A percentile compares a stretch with the other conserved stretches of the same genome.
These are phyloP conservation scores for Scenedesmus sp. DNA, from an alignment of 163 green algal species.

Conservation along the genomic window DNA sequence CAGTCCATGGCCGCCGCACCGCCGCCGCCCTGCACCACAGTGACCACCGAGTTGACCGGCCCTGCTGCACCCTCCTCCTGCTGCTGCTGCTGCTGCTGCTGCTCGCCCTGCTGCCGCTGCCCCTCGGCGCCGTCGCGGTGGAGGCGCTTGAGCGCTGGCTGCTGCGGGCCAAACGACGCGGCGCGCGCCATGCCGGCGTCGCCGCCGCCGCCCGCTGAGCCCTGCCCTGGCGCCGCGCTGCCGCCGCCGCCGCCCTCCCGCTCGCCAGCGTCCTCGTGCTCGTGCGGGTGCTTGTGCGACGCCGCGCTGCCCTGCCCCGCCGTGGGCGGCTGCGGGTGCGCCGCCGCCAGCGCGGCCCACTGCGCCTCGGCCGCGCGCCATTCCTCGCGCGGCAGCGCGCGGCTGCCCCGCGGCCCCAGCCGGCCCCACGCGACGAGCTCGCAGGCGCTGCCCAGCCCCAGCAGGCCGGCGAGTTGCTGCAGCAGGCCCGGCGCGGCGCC, in stretches of 20 bases:
- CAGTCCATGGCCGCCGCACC: constrained; percentile 36
- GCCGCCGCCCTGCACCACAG: constrained; percentile 14
- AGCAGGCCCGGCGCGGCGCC: no score
- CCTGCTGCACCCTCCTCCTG: background rate
- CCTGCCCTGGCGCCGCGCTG: background rate
- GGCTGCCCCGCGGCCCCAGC: constrained; percentile 27
- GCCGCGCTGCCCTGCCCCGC: background rate
- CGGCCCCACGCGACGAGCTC: constrained; percentile 10
- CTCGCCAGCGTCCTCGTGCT: background rate
- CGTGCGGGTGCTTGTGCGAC: constrained; percentile 10
- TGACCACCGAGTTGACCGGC: constrained; percentile 5
- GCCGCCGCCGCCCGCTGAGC: constrained; percentile 1
- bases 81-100: background rate
- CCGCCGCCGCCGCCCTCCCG: no score
- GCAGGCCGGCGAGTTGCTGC: background rate
- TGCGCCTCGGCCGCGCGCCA: background rate
- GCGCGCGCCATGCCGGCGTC: background rate
- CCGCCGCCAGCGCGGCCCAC: constrained; percentile 10
- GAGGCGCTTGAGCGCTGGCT: constrained; percentile 2
- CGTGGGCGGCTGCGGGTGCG: background rate
- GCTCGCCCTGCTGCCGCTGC: no score
- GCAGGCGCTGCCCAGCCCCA: background rate
- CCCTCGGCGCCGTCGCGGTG: background rate
- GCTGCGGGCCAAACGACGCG: background rate
- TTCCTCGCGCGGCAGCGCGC: background rate